Base-by-base conservation (phyloP, 2,329 filamentous ascomycete genomes). In the Xylariales sp. region DNA sequence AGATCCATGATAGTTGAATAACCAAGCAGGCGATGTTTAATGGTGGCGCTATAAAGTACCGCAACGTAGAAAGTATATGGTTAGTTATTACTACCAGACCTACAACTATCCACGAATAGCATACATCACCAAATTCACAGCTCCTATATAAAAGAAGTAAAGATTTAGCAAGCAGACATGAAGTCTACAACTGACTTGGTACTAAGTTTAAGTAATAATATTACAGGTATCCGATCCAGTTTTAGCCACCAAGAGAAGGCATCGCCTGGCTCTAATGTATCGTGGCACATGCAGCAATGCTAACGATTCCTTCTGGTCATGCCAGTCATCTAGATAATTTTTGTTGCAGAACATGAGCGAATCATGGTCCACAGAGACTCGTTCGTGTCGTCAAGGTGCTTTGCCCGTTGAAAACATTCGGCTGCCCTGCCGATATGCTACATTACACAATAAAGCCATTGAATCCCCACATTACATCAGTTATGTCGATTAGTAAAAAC, bases 401-500 rank as follows among this genome's bases (percentile, higher is more conserved):
- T 46, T 55, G 56, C 48, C 43, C 64, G 36, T 60, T 39, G n/a
- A 34, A 41, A 41, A 41, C 41, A 49, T 62, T 67, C 32, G 39
- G 48, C 64, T 32, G 28, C 34, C 59, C 50, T 48, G 58, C 68
- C 54, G 32, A 58, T 65, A 68, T 63, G 56, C 58, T 66, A 68
- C 65, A 70, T 68, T 66, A 68, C 58, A 67, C 62, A 68, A 70
- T 66, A 69, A 60, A 64, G 57, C 43, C 60, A 16, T 62, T 32
- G n/a, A 23, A 34, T 18, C 14, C 57, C 48, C 49, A 45, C n/a
- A 64, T 64, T 69, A 60, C 45, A 63, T 65, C 69, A 46, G 57
- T 3, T 39, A 50, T 53, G 39, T 58, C 39, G 28, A 67, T 60
- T 43, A 67, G 12, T 52, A 16, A 45, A 56, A 32, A 53, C 16